These are phyloP conservation scores for Penicillium silybi DNA, from an alignment of 495 filamentous ascomycete species.

Conservation along the genomic window DNA sequence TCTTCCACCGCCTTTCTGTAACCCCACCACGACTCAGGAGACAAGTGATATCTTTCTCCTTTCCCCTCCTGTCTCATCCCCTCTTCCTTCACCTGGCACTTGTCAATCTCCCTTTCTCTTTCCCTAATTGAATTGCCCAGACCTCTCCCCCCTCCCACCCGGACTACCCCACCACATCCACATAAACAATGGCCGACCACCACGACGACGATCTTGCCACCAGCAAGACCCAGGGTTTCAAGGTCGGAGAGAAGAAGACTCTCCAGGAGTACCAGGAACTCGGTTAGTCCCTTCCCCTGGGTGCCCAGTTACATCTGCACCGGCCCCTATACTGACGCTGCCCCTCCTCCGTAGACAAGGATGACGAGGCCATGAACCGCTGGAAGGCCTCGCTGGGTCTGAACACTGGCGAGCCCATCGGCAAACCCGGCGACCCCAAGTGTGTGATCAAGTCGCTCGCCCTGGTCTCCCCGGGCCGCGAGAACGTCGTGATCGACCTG, in stretches of 20 bases:
- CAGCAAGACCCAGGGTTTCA: conserved; percentile 89
- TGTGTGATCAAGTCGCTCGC: conserved; percentile 89
- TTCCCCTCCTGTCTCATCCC: not conserved
- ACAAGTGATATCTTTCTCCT: conserved; percentile 6
- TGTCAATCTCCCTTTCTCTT: not conserved
- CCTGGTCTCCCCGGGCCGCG: conserved; percentile 72
- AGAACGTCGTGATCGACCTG: conserved; percentile 83
- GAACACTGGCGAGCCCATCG: conserved; percentile 57
- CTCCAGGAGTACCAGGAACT: conserved; percentile 87
- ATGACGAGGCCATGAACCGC: conserved; percentile 90
- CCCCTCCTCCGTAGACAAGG: conserved; percentile 40
- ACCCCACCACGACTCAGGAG: conserved; percentile 37
- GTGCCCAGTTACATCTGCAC: too few species aligned
- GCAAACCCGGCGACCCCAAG: conserved; percentile 70
- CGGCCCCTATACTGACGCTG: conserved; percentile 5
- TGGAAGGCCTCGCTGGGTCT: conserved; percentile 97
- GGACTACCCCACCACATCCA: conserved; percentile 20
- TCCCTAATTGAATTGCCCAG: not conserved
- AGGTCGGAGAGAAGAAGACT: conserved; percentile 96
- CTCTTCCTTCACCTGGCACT: conserved; percentile 2
- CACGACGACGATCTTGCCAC: conserved; percentile 82
- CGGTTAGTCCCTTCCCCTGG: conserved; percentile 54
- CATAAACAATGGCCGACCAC: conserved; percentile 61
- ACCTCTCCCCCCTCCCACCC: not conserved
- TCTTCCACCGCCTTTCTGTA: conserved; percentile 45